Percentiles rank a stretch among this genome's conserved stretches.
Evolutionary conservation across 306 rosid species (phyloP).

Genomic region (Pyrus pyrifolia): DNA sequence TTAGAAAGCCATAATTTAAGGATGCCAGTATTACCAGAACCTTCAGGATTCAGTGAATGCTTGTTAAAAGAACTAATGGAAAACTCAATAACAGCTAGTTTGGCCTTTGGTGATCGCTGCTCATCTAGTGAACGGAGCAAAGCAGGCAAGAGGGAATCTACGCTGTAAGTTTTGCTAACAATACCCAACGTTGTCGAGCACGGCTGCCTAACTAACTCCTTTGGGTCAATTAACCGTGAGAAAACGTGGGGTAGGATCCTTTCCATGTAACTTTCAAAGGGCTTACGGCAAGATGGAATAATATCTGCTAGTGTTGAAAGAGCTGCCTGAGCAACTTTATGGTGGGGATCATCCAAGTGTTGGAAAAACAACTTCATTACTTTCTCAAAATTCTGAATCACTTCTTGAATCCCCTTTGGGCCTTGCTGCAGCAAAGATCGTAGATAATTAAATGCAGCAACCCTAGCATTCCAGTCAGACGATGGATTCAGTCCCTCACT

Average conservation of each 20-base stretch:
- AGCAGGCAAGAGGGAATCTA: conserved; percentile 91
- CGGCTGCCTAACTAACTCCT: conserved; percentile 88
- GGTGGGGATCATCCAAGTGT: conserved; percentile 98
- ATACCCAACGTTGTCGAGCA: conserved; percentile 76
- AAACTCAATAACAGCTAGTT: conserved; percentile 95
- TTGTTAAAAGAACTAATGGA: conserved; percentile 76
- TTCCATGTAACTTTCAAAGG: conserved; percentile 93
- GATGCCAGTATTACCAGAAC: conserved; percentile 79
- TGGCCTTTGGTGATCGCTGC: conserved; percentile 98
- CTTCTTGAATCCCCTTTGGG: conserved; percentile 85
- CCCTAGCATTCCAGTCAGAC: conserved; percentile 97
- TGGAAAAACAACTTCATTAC: conserved; percentile 97
- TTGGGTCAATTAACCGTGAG: conserved; percentile 95
- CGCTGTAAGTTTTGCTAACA: conserved; percentile 75
- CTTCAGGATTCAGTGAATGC: conserved; percentile 75
- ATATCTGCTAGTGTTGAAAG: conserved; percentile 91
- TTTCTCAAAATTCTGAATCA: conserved; percentile 87
- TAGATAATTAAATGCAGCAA: conserved; percentile 89
- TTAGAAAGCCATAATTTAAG: conserved; percentile 92
- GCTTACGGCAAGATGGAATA: conserved; percentile 83
- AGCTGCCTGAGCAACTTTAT: conserved; percentile 98
- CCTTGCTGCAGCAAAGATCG: conserved; percentile 87
- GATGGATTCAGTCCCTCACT: conserved; percentile 85
- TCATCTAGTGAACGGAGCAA: conserved; percentile 94
- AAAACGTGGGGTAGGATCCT: conserved; percentile 95